These are phyloP conservation scores for Huiozyma sinensis DNA, from an alignment of 805 yeast genomes.

Conservation along the genomic window DNA sequence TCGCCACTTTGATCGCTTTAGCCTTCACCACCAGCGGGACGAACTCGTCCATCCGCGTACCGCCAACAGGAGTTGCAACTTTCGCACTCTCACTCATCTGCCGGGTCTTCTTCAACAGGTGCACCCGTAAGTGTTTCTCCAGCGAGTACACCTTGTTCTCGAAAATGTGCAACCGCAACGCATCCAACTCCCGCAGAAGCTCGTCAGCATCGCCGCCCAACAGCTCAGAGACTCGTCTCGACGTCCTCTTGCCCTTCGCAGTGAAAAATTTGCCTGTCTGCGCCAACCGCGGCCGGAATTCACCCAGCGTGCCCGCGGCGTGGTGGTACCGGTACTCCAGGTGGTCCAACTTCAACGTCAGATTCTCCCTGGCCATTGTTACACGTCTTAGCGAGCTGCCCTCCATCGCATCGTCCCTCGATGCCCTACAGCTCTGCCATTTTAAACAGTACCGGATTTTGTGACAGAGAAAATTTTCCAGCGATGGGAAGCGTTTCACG, in stretches of 20 bases:
- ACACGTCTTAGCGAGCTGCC: neutral
- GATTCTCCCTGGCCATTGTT: slow-evolving; percentile 27
- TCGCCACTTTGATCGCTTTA: slow-evolving; percentile 18
- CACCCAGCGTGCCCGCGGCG: slow-evolving; percentile 17
- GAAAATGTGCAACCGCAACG: slow-evolving; percentile 16
- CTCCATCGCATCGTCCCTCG: no score
- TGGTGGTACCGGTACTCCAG: slow-evolving; percentile 27
- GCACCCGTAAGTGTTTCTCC: slow-evolving; percentile 14
- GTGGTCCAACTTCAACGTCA: slow-evolving; percentile 26
- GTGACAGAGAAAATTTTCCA: neutral
- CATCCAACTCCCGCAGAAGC: slow-evolving; percentile 10
- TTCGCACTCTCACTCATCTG: slow-evolving; percentile 1
- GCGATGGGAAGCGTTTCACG: neutral
- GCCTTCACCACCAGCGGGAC: slow-evolving; percentile 16
- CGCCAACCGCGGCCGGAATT: slow-evolving; percentile 24
- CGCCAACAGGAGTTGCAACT: slow-evolving; percentile 1
- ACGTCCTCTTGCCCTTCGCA: slow-evolving; percentile 25
- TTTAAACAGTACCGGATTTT: no score
- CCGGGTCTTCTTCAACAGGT: slow-evolving; percentile 6
- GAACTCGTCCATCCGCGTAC: slow-evolving; percentile 9
- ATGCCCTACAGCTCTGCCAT: no score
- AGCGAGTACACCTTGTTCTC: slow-evolving; percentile 21
- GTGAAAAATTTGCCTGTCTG: slow-evolving; percentile 22
- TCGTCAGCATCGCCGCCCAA: slow-evolving; percentile 9
- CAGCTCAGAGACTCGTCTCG: slow-evolving; percentile 16